These are phyloP conservation scores for Botrytis sinoallii DNA, from an alignment of 2,329 filamentous ascomycete genomes.

Conservation along the genomic window DNA sequence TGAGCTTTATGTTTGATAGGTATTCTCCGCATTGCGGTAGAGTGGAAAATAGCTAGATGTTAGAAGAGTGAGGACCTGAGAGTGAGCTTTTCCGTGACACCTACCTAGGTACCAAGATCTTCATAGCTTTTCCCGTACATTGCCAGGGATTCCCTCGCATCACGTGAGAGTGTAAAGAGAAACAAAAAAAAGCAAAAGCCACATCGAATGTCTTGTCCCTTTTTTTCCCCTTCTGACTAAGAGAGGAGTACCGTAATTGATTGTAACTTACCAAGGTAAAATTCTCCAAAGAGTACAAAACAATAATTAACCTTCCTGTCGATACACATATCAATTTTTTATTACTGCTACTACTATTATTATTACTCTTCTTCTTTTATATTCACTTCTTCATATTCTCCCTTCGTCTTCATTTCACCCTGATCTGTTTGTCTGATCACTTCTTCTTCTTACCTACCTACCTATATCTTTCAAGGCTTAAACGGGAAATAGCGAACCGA, in stretches of 20 bases:
- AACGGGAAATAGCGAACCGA: constrained; percentile 15
- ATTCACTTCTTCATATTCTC: neutral
- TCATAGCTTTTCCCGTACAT: neutral
- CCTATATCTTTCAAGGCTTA: neutral
- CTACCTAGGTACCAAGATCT: too few relatives aligned
- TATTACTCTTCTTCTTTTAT: neutral
- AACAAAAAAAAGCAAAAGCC: neutral
- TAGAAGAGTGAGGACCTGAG: neutral
- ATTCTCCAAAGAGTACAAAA: neutral
- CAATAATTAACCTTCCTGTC: constrained; percentile 4
- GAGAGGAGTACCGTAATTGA: neutral
- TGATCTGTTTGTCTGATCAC: neutral
- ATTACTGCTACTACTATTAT: neutral
- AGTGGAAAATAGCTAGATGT: neutral
- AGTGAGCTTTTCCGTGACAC: neutral
- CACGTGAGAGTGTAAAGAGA: neutral
- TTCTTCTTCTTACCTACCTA: neutral
- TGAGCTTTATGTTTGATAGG: neutral
- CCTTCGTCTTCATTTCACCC: too few relatives aligned
- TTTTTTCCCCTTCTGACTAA: neutral
- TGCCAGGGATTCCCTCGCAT: neutral
- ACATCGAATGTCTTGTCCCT: neutral
- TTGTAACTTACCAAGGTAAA: neutral
- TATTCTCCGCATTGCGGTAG: too few relatives aligned
- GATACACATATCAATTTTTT: neutral